Conservation (phyloP, 1,139 yeast species). For the Kurtzmaniella natalensis region DNA sequence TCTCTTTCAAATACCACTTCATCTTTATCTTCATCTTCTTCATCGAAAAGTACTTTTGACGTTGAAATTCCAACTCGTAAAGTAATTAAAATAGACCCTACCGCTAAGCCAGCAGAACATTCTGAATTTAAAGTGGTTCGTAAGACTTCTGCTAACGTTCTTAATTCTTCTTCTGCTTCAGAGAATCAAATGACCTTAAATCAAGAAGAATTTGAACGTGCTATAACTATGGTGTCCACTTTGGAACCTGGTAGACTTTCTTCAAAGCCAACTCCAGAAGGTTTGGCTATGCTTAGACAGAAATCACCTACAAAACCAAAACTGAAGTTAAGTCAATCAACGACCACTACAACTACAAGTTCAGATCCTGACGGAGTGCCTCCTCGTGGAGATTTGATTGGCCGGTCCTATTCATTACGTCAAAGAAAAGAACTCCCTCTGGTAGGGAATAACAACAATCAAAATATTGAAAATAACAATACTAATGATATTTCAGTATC, state of each 20-base stretch:
- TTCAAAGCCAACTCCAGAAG: not conserved
- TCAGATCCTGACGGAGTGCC: slow-evolving; percentile 30
- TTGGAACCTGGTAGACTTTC: not conserved
- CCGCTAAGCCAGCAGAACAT: not conserved
- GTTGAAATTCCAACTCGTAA: no score
- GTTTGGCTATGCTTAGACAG: not conserved
- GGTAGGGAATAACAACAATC: slow-evolving; percentile 1
- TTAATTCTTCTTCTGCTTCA: no score
- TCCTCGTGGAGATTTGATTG: slow-evolving; percentile 31
- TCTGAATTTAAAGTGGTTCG: not conserved
- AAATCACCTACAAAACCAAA: no score
- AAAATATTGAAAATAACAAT: not conserved
- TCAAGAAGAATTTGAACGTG: not conserved
- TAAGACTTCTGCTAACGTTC: not conserved
- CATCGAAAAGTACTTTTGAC: no score
- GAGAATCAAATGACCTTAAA: not conserved
- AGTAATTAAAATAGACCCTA: not conserved
- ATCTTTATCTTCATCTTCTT: no score
- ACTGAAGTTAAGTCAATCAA: no score
- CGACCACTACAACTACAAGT: no score
- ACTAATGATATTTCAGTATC: no score
- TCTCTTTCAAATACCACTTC: no score
- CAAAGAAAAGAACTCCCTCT: slow-evolving; percentile 2
- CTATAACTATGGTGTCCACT: not conserved
- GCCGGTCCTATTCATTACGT: slow-evolving; percentile 1